phyloP scores from a whole-genome alignment of 2,329 filamentous ascomycete genomes.

The Ceratocystis eucalypticola region DNA sequence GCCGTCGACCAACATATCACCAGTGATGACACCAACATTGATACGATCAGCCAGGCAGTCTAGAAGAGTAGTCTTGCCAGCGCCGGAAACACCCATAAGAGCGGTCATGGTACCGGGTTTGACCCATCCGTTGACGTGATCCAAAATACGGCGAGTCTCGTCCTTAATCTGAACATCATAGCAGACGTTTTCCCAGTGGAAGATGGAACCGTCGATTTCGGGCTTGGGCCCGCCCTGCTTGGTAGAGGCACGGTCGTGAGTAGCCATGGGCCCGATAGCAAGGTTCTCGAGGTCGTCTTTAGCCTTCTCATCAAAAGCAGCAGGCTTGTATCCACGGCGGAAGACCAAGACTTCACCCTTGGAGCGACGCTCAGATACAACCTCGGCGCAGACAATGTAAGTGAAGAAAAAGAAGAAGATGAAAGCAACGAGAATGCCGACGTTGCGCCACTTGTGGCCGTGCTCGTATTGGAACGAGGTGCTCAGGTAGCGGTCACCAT shows the following conservation, averaged over 20 bases:
- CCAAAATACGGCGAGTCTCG: conserved; percentile 60
- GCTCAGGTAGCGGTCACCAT: conserved; percentile 44
- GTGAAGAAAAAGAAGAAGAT: conserved; percentile 45
- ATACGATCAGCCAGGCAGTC: conserved; percentile 76
- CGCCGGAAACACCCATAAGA: conserved; percentile 81
- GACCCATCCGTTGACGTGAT: conserved; percentile 84
- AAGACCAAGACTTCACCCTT: conserved; percentile 68
- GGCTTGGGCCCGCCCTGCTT: conserved; percentile 24
- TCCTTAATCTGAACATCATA: conserved; percentile 67
- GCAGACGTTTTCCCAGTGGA: conserved; percentile 76
- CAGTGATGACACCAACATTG: conserved; percentile 77
- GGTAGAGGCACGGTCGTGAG: conserved; percentile 29
- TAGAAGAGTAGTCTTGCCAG: conserved; percentile 85
- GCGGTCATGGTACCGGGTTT: conserved; percentile 83
- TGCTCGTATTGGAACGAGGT: conserved; percentile 43
- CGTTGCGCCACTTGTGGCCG: conserved; percentile 54
- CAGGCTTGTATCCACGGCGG: conserved; percentile 52
- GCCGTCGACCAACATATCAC: conserved; percentile 60
- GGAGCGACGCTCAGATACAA: conserved; percentile 52
- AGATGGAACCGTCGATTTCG: conserved; percentile 45
- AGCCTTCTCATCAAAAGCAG: conserved; percentile 44
- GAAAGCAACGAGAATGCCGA: conserved; percentile 55
- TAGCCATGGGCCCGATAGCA: conserved; percentile 37
- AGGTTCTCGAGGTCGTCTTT: conserved; percentile 47
- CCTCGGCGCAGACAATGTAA: conserved; percentile 54